Evolutionary conservation across 768 basidiomycete genomes (phyloP).

Genomic region (Asterophora parasitica): DNA sequence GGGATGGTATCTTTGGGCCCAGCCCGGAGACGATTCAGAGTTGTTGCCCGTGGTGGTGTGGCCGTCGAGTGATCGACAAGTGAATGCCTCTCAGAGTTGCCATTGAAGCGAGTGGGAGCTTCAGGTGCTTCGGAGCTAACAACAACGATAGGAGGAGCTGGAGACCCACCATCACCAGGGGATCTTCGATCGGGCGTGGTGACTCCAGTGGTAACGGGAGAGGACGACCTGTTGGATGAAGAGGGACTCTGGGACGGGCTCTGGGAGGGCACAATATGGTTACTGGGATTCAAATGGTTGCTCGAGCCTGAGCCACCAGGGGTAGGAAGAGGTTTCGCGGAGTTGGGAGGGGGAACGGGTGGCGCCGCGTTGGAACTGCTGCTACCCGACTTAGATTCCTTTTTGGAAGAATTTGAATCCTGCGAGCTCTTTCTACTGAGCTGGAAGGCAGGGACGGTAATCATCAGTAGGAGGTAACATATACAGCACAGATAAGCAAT

Average conservation of each 20-base stretch:
- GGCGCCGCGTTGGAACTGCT: slow-evolving; percentile 31
- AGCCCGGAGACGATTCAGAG: slow-evolving; percentile 71
- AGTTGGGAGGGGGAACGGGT: slow-evolving; percentile 61
- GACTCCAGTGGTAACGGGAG: slow-evolving; percentile 33
- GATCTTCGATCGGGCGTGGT: slow-evolving; percentile 59
- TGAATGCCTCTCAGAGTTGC: slow-evolving; percentile 45
- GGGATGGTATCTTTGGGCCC: slow-evolving; percentile 96
- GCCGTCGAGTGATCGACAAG: slow-evolving; percentile 45
- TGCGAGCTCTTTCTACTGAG: slow-evolving; percentile 65
- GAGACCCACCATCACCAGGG: slow-evolving; percentile 36
- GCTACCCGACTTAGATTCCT: slow-evolving; percentile 52
- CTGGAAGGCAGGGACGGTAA: slow-evolving; percentile 31
- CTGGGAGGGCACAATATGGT: slow-evolving; percentile 35
- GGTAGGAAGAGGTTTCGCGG: slow-evolving; percentile 59
- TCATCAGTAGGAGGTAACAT: slow-evolving; percentile 17
- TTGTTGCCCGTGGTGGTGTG: slow-evolving; percentile 61
- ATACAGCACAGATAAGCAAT: slow-evolving; percentile 14
- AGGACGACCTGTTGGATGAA: slow-evolving; percentile 38
- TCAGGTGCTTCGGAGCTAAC: slow-evolving; percentile 71
- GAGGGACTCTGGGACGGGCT: slow-evolving; percentile 36
- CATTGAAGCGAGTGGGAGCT: slow-evolving; percentile 33
- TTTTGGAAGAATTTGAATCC: slow-evolving; percentile 64
- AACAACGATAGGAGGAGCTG: slow-evolving; percentile 81
- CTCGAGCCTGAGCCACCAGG: slow-evolving; percentile 34
- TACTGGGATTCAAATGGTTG: slow-evolving; percentile 33